Evolutionary conservation across 2,329 filamentous ascomycete genomes (phyloP), one percentile per base, ranked within the genome.

Genomic region (Epichloe sp.): DNA sequence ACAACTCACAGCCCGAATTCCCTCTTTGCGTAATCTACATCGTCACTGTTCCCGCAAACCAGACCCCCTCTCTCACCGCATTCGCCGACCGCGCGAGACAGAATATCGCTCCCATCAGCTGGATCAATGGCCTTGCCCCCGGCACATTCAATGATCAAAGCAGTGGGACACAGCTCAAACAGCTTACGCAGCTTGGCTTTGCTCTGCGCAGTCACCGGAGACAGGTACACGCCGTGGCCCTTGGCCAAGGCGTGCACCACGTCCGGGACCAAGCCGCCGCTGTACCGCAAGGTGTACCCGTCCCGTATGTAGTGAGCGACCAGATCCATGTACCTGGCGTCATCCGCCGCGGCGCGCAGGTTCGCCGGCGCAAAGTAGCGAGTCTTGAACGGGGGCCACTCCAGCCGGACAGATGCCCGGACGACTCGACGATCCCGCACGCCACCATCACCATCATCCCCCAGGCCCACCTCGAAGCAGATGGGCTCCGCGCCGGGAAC

Each of bases 341-440:
- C 66, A 17, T 81, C 74, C 0, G 73, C 72, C 0, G 79, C 78
- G 0, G 75, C 70, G 10, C 80, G 75, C 50, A 82, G 62, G 57
- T 83, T 83, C 4, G 79, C 79, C 0, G 80, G 80, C 0, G 80
- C 77, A 57, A 83, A 83, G 60, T 82, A 83, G 0, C 74, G 69
- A 26, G 76, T 76, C 56, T 70, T 71, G 56, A 68, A 68, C 0
- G 71, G 68, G 56, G 57, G 26, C 7, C 7, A 1, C 26, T 7
- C 8, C 26, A 26, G 26, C 26, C 26, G 7, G 26, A 26, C 26
- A 8, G 26, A 26, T 8, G 26, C 1, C 26, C 26, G 26, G 10
- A 26, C 1, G 26, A 26, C 26, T 8, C 26, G 26, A 3, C 26
- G 10, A 8, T 26, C 7, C 26, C 10, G 26, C 26, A 26, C 26